Percentiles rank a stretch among this genome's conserved stretches.
These are phyloP conservation scores for Pyricularia grisea DNA, from an alignment of 2,329 filamentous ascomycete genomes.

Conservation along the genomic window DNA sequence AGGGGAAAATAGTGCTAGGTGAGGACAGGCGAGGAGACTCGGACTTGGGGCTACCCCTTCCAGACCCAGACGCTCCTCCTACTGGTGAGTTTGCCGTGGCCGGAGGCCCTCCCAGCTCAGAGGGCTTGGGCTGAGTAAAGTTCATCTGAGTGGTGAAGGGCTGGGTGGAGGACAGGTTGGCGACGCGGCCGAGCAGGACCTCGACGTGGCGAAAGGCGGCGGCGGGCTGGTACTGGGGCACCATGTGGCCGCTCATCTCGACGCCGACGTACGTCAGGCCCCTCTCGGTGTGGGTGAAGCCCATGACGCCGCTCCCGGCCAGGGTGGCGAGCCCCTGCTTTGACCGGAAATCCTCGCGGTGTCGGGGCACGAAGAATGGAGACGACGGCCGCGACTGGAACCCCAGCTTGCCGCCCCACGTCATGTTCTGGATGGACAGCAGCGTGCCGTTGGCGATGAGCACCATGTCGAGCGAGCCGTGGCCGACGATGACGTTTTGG, in stretches of 20 bases:
- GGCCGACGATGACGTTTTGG: conserved; percentile 62
- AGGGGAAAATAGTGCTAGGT: not conserved
- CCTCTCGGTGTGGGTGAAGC: conserved; percentile 59
- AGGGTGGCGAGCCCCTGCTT: conserved; percentile 19
- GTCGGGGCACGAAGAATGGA: conserved; percentile 62
- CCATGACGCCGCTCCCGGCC: conserved; percentile 54
- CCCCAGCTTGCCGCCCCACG: conserved; percentile 44
- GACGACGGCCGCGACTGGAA: conserved; percentile 34
- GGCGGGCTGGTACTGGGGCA: conserved; percentile 58
- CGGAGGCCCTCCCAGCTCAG: not conserved
- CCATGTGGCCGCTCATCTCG: conserved; percentile 55
- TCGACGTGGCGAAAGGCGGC: conserved; percentile 64
- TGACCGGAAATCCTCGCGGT: conserved; percentile 27
- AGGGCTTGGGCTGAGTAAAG: not conserved
- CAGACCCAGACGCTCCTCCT: not conserved
- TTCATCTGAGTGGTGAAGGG: conserved; percentile 23
- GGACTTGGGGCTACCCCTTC: not conserved
- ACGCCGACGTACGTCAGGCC: conserved; percentile 61
- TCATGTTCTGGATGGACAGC: conserved; percentile 70
- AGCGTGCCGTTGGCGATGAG: conserved; percentile 60
- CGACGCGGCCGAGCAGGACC: conserved; percentile 62
- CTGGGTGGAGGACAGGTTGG: conserved; percentile 34
- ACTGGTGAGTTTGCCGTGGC: not conserved
- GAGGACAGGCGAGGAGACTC: not conserved
- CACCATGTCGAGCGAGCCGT: conserved; percentile 61